Base-by-base conservation (phyloP, 2,329 filamentous ascomycete genomes). In the Madurella fahalii region DNA sequence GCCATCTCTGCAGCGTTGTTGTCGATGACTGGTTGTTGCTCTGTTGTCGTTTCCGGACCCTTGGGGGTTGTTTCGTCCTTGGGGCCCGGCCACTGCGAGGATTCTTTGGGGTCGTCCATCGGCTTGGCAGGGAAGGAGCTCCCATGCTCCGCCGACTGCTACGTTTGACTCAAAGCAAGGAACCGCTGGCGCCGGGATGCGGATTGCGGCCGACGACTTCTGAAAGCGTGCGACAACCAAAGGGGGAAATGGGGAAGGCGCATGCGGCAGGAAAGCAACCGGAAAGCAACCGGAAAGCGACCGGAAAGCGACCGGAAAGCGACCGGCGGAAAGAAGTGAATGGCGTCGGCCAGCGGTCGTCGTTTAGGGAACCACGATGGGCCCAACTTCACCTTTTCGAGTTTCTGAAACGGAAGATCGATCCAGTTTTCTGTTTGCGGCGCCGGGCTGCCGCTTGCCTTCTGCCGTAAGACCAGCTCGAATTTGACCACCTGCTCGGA, bases 1-100 rank as follows among this genome's bases (percentile, higher is more conserved):
- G 67, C 69, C 75, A 77, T 77, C 56, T 65, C 63, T 9, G 54
- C 31, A 25, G 44, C 25, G 32, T 44, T 47, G 25, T 50, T 53
- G 56, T 52, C 52, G 40, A 41, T 25, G 8, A 51, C 11, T 41
- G 49, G 32, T 9, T 51, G 51, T 2, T 51, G 43, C 30, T 53
- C 47, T n/a, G 47, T 46, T 42, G 45, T 37, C 52, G 52, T 52
- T 17, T 25, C 18, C 34, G 25, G 16, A 25, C 16, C 11, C 39
- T 30, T 40, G 51, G 40, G 12, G 40, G 51, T 40, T 51, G 46
- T n/a, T 41, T 37, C 18, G 37, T 43, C 46, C 31, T 50, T 46
- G 12, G 13, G 32, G 32, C 46, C 46, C 17, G 32, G 43, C 31
- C 47, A 34, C 43, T 40, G 51, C 39, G 40, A 5, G 20, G 32